phyloP scores from a whole-genome alignment of 441 rosid species.

The Iberis amara region DNA sequence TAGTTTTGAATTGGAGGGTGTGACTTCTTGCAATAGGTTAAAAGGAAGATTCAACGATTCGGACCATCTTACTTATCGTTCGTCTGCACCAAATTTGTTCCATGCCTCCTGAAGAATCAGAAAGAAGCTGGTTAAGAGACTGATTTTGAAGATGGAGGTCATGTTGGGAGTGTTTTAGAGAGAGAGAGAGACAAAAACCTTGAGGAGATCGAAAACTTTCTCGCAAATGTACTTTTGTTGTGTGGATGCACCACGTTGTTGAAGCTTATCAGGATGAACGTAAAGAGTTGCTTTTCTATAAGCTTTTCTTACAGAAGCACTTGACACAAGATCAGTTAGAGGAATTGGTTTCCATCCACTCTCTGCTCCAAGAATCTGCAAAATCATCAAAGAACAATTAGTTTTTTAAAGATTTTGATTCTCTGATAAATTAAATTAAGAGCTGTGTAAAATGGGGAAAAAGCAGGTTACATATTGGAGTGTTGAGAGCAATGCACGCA shows the following conservation, averaged over 20 bases:
- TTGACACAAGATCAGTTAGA: conserved; percentile 65
- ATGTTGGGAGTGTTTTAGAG: background rate
- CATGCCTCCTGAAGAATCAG: conserved; percentile 66
- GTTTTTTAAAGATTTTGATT: background rate
- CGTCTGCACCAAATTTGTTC: conserved; percentile 79
- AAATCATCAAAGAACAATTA: conserved; percentile 2
- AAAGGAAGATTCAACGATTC: conserved; percentile 16
- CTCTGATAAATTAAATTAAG: background rate
- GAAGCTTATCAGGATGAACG: conserved; percentile 96
- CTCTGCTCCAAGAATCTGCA: conserved; percentile 87
- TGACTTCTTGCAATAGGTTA: no score
- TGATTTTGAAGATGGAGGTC: background rate
- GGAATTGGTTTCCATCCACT: conserved; percentile 91
- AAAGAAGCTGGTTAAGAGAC: background rate
- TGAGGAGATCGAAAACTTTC: conserved; percentile 92
- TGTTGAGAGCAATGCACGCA: conserved; percentile 90
- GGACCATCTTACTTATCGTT: conserved; percentile 35
- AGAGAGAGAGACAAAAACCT: conserved; percentile 41
- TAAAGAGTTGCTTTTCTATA: conserved; percentile 86
- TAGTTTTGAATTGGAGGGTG: conserved; percentile 10
- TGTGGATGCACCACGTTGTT: conserved; percentile 90
- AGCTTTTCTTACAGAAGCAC: conserved; percentile 80
- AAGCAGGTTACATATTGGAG: conserved; percentile 62
- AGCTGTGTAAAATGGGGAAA: background rate
- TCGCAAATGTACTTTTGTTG: conserved; percentile 89